Evolutionary conservation across 2,329 filamentous ascomycete species (phyloP).

Genomic region (Fusarium torreyae): DNA sequence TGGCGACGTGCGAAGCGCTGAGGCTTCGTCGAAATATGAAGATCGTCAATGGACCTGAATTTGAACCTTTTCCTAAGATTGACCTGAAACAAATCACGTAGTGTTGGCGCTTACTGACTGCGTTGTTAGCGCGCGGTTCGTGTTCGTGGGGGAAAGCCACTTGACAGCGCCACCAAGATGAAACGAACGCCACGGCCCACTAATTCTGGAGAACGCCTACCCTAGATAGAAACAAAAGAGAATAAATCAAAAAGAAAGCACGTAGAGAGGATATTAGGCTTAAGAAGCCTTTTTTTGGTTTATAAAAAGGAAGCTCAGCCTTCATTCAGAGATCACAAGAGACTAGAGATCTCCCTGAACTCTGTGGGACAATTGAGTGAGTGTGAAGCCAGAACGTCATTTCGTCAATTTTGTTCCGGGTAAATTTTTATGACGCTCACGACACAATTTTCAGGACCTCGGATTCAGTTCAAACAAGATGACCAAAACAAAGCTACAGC

Average conservation of each 20-base stretch:
- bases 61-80: background rate
- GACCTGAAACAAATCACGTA: conserved; percentile 30
- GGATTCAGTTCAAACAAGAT: too few relatives aligned
- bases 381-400: too few relatives aligned
- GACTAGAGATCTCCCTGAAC: too few relatives aligned
- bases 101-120: conserved; percentile 18
- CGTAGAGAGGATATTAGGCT: too few relatives aligned
- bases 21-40: background rate
- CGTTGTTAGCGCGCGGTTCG: conserved; percentile 35
- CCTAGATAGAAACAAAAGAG: conserved; percentile 7
- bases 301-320: too few relatives aligned
- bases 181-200: background rate
- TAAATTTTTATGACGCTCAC: too few relatives aligned
- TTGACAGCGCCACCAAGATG: conserved; percentile 4
- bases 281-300: too few relatives aligned
- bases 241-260: background rate
- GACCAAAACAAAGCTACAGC: too few relatives aligned
- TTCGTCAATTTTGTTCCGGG: too few relatives aligned
- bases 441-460: too few relatives aligned
- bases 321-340: too few relatives aligned
- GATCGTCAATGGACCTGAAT: conserved; percentile 22
- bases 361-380: too few relatives aligned
- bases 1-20: background rate
- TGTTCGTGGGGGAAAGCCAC: background rate
- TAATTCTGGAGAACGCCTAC: background rate